Base-by-base conservation (phyloP, 1,284 basidiomycete species). In the Stereum hirsutum region DNA sequence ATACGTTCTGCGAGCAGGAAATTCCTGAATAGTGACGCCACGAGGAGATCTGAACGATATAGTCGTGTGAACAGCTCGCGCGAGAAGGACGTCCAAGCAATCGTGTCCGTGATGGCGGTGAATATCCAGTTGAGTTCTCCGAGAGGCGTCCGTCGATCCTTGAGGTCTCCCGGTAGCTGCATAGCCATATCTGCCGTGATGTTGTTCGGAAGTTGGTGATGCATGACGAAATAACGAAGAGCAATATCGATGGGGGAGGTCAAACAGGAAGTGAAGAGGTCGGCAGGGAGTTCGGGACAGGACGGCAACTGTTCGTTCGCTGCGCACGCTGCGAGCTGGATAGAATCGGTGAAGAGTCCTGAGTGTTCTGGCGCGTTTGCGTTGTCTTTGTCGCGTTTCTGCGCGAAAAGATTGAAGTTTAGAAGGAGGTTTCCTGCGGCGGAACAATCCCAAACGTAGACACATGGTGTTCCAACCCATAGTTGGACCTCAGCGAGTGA, bases 91-190 rank as follows among this genome's bases (percentile, higher is more conserved):
- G 94, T 93, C 95, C 96, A 99, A 11, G 96, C 96, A 50, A 99
- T 98, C 6, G 95, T 98, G 64, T 99, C 95, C 14, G 95, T 99
- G 50, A 99, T 92, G 32, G 95, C 92, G 2, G 92, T 98, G 65
- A 99, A 98, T 54, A 99, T 98, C 95, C 96, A 99, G 62, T 97
- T 97, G 23, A 99, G 78, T 63, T 99, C 95, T 42, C 95, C 95
- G 2, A 99, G 72, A 1, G 95, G 95, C 3, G 96, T 98, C 20
- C 93, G 77, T 26, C 95, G 77, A 57, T 99, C 95, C 62, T 97
- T 97, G 48, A 99, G 75, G 55, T 97, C 92, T 4, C 96, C 95
- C 0, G 95, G 96, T 15, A 99, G 80, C 57, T 94, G 88, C 76
- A 93, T 84, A 30, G 96, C 88, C 83, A 94, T 90, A 56, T 98